Conservation (phyloP, 1,284 basidiomycete genomes). For the Cutaneotrichosporon cyanovorans region DNA sequence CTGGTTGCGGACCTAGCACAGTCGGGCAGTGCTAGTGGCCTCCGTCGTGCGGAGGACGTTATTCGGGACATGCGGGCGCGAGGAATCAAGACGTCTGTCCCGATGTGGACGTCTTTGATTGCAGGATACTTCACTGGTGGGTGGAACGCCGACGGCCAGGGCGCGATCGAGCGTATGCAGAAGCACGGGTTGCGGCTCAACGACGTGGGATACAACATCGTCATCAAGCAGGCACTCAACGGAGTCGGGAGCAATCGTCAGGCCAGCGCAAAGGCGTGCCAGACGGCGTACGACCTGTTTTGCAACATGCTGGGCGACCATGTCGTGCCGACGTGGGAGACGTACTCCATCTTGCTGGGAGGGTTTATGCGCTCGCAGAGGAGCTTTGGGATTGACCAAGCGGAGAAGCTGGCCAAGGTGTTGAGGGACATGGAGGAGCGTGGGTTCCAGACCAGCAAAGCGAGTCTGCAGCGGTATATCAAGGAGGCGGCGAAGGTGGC, state of each 20-base stretch:
- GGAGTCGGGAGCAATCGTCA: neutral
- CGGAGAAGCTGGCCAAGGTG: constrained; percentile 51
- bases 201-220: constrained; percentile 62
- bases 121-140: constrained; percentile 41
- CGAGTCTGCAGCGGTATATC: constrained; percentile 46
- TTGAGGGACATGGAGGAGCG: constrained; percentile 54
- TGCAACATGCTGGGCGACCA: constrained; percentile 55
- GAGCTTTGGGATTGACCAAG: neutral
- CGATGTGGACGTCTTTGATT: constrained; percentile 47
- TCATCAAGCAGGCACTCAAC: constrained; percentile 51
- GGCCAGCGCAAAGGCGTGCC: neutral
- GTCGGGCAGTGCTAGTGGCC: constrained; percentile 50
- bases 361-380: constrained; percentile 55
- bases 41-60: constrained; percentile 60
- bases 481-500: neutral
- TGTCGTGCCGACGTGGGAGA: constrained; percentile 54
- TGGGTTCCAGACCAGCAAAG: constrained; percentile 42
- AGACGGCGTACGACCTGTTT: constrained; percentile 56
- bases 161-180: constrained; percentile 58
- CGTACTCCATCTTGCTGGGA: constrained; percentile 65
- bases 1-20: constrained; percentile 65
- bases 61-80: constrained; percentile 61
- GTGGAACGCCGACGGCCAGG: constrained; percentile 38
- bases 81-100: constrained; percentile 29
- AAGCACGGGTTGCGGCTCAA: constrained; percentile 52